Evolutionary conservation across 1,139 yeast species (phyloP), one percentile per base, ranked within the genome.

Genomic region (Candida smagusa): DNA sequence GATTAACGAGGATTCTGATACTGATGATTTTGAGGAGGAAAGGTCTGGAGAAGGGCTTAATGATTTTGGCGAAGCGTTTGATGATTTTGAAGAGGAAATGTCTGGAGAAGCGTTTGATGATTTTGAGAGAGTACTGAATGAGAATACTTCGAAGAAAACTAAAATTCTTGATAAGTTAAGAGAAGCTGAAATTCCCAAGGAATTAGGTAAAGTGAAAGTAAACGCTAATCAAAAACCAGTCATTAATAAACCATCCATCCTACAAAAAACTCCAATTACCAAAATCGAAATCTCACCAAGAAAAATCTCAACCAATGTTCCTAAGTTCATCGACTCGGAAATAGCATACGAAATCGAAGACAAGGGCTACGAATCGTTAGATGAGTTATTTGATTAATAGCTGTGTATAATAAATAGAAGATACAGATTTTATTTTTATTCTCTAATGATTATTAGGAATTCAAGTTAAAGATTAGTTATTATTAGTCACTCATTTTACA

Each of bases 321-420:
- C 31, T 6, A 19, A 19, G 22, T 8, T 28, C 6, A 22, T 19
- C 7, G 21, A 28, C 22, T 13, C 21, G 8, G 31, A 13, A 13
- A 28, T 23, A 7, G 24, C 22, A 16, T 37, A 36, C 19, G 32
- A 38, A 23, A 38, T 42, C 23, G 41, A 34, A 29, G 35, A 38
- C 4, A 42, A 32, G 13, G 58, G 54, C 3, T 47, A 54, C 33
- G 50, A 49, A 12, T 54, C 61, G 5, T 49, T 56, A 3, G 59
- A 54, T 24, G 59, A 55, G 41, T 37, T 54, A 28, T 56, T 56
- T 31, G 37, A 46, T 22, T 33, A 11, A 12, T 7, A 9, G 13
- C 6, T 16, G 19, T 16, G 19, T 16, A 16, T 16, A n/a, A n/a
- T n/a, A n/a, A n/a, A n/a, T n/a, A n/a, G n/a, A n/a, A n/a, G n/a